These are phyloP conservation scores for Penicillium palitans DNA, from an alignment of 2,329 filamentous ascomycete species.

Conservation along the genomic window DNA sequence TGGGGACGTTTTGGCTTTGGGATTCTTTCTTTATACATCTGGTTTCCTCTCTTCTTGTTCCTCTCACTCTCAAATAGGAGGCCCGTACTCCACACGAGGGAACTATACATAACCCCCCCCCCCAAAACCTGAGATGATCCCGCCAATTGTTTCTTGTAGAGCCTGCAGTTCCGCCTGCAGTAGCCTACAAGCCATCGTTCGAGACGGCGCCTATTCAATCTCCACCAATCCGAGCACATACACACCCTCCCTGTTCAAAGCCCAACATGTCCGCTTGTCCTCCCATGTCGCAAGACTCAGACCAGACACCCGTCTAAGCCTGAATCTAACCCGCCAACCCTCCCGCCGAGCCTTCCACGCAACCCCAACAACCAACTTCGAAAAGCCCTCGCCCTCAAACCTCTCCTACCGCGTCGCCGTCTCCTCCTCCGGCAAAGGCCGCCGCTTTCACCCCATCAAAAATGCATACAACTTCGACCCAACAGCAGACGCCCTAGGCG, in stretches of 20 bases:
- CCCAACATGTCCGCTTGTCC: background rate
- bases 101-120: background rate
- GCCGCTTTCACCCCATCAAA: conserved; percentile 64
- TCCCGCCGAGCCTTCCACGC: conserved; percentile 3
- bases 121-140: conserved; percentile 26
- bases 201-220: conserved; percentile 22
- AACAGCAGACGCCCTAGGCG: conserved; percentile 37
- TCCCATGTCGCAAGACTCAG: background rate
- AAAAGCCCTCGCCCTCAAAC: conserved; percentile 22
- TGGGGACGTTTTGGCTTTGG: conserved; percentile 4
- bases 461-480: conserved; percentile 74
- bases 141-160: conserved; percentile 32
- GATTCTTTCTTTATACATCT: background rate
- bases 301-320: background rate
- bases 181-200: conserved; percentile 31
- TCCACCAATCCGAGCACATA: conserved; percentile 15
- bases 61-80: background rate
- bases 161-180: conserved; percentile 38
- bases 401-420: conserved; percentile 71
- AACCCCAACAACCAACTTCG: background rate
- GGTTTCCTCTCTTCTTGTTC: background rate
- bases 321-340: background rate
- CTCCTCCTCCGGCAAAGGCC: conserved; percentile 73
- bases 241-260: background rate
- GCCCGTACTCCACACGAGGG: background rate